These are phyloP conservation scores for Fragaria vesca DNA, from an alignment of 306 rosid species.

Conservation along the genomic window DNA sequence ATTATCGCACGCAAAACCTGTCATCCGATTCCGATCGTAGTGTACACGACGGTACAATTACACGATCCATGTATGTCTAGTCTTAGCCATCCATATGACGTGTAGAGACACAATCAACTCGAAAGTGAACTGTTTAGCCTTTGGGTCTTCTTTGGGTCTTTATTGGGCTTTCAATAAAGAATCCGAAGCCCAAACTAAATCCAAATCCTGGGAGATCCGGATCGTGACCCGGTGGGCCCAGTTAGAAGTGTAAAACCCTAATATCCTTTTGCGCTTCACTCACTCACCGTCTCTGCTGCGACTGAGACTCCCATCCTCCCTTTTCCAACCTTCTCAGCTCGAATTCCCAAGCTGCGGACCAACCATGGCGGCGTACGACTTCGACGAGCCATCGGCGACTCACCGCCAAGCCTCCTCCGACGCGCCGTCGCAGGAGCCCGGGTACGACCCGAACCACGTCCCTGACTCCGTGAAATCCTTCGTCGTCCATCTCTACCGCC, in stretches of 20 bases:
- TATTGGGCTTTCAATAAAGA: not conserved
- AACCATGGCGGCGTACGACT: conserved; percentile 59
- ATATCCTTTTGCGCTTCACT: too few relatives aligned
- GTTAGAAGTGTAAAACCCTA: conserved; percentile 25
- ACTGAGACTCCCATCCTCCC: not conserved
- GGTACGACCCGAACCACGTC: conserved; percentile 88
- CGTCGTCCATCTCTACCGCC: conserved; percentile 87
- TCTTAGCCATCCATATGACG: too few relatives aligned
- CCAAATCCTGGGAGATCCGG: not conserved
- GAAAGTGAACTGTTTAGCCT: too few relatives aligned
- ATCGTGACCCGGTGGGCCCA: not conserved
- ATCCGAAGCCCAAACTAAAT: not conserved
- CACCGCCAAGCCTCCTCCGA: conserved; percentile 33
- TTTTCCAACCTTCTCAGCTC: not conserved
- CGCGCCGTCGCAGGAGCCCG: conserved; percentile 44
- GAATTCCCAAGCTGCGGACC: not conserved
- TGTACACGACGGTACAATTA: too few relatives aligned
- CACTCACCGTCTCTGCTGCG: conserved; percentile 3
- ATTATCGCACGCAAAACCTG: not conserved
- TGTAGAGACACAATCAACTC: too few relatives aligned
- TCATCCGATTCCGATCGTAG: too few relatives aligned
- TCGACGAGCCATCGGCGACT: conserved; percentile 40
- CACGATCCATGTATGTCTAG: too few relatives aligned
- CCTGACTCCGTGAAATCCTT: conserved; percentile 84
- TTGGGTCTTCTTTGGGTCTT: too few relatives aligned